Percentiles rank a stretch among this genome's conserved stretches.
phyloP scores from a whole-genome alignment of 345 rosid species.

The Citrus hindsii region DNA sequence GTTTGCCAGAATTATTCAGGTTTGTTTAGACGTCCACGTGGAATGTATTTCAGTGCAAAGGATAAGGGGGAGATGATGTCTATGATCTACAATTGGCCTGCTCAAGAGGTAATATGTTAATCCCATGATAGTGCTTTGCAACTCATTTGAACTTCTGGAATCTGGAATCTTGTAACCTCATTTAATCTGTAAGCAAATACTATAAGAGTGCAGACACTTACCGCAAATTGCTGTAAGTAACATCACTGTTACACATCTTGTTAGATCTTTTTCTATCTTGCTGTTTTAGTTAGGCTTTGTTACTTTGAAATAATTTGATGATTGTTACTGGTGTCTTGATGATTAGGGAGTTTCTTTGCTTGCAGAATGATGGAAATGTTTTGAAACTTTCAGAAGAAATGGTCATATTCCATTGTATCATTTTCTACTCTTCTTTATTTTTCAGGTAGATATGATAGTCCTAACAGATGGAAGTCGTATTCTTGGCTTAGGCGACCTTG shows the following conservation, averaged over 20 bases:
- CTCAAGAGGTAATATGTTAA: constrained; percentile 47
- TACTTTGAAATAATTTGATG: background rate
- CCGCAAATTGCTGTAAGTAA: background rate
- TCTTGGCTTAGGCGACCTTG: constrained; percentile 98
- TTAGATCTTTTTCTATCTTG: background rate
- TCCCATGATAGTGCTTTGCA: background rate
- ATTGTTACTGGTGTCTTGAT: background rate
- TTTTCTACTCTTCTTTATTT: constrained; percentile 7
- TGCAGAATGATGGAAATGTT: background rate
- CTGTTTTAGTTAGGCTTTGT: background rate
- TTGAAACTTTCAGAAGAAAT: background rate
- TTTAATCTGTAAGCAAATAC: background rate
- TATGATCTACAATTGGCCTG: constrained; percentile 98
- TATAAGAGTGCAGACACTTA: background rate
- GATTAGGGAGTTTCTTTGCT: background rate
- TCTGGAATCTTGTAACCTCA: background rate
- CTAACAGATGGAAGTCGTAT: constrained; percentile 95
- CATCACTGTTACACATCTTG: background rate
- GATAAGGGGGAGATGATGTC: constrained; percentile 99
- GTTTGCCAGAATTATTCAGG: constrained; percentile 99
- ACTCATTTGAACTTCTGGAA: background rate
- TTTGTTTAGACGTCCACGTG: constrained; percentile 92
- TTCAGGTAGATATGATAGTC: constrained; percentile 98
- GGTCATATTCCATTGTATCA: background rate
- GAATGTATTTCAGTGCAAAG: constrained; percentile 99